Conservation (phyloP, 1,284 basidiomycete species). For the Cystobasidium slooffiae region DNA sequence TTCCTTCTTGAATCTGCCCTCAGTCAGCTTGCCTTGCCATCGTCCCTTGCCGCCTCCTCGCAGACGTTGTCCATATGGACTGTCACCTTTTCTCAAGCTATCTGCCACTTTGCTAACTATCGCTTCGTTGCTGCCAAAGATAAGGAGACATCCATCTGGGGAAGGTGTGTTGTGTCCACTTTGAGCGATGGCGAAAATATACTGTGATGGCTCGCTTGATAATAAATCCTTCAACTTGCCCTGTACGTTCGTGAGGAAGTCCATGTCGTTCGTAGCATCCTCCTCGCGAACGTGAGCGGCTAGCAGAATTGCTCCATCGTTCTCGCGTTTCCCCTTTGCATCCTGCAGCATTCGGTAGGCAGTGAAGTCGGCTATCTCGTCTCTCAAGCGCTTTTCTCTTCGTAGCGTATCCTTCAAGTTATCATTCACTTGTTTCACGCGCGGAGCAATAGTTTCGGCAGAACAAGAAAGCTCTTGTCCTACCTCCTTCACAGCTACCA, state of each 20-base stretch:
- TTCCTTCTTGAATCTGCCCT: constrained; percentile 27
- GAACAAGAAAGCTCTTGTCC: constrained; percentile 65
- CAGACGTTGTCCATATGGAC: constrained; percentile 43
- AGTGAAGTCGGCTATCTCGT: constrained; percentile 68
- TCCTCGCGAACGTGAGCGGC: constrained; percentile 60
- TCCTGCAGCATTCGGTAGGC: constrained; percentile 61
- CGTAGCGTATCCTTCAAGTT: constrained; percentile 68
- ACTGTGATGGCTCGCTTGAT: constrained; percentile 56
- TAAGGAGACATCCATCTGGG: constrained; percentile 44
- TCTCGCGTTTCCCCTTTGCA: background rate
- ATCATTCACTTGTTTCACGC: constrained; percentile 71
- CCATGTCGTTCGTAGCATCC: constrained; percentile 66
- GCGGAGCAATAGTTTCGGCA: constrained; percentile 66
- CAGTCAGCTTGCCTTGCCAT: constrained; percentile 51
- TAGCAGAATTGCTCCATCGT: background rate
- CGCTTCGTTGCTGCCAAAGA: constrained; percentile 46
- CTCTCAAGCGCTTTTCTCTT: constrained; percentile 67
- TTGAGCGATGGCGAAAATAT: constrained; percentile 66
- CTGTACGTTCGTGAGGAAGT: constrained; percentile 67
- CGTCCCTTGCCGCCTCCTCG: constrained; percentile 52
- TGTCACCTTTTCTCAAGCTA: constrained; percentile 41
- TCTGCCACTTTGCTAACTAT: constrained; percentile 42
- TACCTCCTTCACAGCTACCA: constrained; percentile 9
- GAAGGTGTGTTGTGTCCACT: constrained; percentile 28
- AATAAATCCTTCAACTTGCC: constrained; percentile 60